A percentile compares a stretch with the other conserved stretches of the same genome.
Conservation (phyloP, 495 filamentous ascomycete genomes). For the Xylaria intraflava region DNA sequence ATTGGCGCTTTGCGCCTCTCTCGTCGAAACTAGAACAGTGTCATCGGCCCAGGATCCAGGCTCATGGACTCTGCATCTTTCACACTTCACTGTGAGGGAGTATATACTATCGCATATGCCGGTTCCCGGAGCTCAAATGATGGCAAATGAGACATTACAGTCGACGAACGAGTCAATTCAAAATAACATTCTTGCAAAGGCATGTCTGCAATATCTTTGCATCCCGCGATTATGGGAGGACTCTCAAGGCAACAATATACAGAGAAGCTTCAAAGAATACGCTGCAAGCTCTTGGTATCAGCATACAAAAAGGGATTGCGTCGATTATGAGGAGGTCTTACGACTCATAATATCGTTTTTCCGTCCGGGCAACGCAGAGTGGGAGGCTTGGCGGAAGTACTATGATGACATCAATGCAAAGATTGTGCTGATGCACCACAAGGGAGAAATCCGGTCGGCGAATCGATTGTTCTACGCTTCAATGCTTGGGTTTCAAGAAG, state of each 20-base stretch:
- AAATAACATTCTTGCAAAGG: constrained; percentile 14
- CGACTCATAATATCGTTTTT: constrained; percentile 9
- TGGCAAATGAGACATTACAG: constrained; percentile 7
- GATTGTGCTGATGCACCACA: not conserved
- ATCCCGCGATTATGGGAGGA: too few species aligned
- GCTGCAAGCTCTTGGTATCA: not conserved
- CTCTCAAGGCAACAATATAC: too few species aligned
- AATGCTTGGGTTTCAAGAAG: not conserved
- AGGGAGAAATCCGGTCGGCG: not conserved
- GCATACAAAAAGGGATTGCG: not conserved
- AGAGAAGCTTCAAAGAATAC: constrained; percentile 2
- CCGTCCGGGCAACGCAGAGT: not conserved
- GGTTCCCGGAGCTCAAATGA: not conserved
- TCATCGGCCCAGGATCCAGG: not conserved
- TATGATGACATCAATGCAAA: not conserved
- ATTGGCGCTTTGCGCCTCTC: constrained; percentile 19
- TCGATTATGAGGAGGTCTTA: not conserved
- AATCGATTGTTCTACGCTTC: not conserved
- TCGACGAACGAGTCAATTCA: constrained; percentile 7
- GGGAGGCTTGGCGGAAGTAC: constrained; percentile 15
- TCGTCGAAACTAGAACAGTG: constrained; percentile 19
- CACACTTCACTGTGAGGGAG: constrained; percentile 26
- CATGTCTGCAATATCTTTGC: constrained; percentile 19
- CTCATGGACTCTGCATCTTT: constrained; percentile 21
- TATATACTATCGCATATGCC: constrained; percentile 16